These are phyloP conservation scores for Penicillium canescens DNA, from an alignment of 495 filamentous ascomycete genomes.

Conservation along the genomic window DNA sequence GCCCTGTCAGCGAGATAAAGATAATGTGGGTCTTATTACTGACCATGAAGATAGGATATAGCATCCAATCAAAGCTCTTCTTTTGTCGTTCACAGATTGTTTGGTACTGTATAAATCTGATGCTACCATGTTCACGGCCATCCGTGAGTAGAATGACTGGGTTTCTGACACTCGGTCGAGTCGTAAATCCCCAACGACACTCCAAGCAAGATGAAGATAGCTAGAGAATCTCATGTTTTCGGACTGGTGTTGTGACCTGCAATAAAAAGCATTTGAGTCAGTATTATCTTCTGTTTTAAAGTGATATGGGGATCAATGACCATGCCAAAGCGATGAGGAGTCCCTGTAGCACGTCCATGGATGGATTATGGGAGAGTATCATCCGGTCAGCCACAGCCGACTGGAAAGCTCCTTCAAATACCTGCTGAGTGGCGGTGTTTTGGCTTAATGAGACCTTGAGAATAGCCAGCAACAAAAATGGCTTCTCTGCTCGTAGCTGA, in stretches of 20 bases:
- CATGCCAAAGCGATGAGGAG: constrained; percentile 1
- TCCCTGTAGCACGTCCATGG: constrained; percentile 1
- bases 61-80: constrained; percentile 3
- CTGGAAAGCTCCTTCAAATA: constrained; percentile 13
- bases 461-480: constrained; percentile 19
- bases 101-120: neutral
- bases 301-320: neutral
- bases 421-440: constrained; percentile 7
- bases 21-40: neutral
- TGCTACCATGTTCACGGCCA: constrained; percentile 2
- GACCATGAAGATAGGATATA: constrained; percentile 1
- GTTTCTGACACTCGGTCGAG: constrained; percentile 2
- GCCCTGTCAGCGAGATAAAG: neutral
- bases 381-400: neutral
- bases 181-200: neutral
- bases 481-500: constrained; percentile 17
- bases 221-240: neutral
- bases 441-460: constrained; percentile 12
- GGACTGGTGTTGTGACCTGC: neutral
- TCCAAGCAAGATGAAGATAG: constrained; percentile 2
- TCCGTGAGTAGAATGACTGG: constrained; percentile 2
- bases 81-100: neutral
- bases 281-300: neutral
- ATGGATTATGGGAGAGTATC: constrained; percentile 5
- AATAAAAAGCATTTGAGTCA: neutral